Conservation (phyloP, 305 asterid species). For the Fraxinus platypoda region DNA sequence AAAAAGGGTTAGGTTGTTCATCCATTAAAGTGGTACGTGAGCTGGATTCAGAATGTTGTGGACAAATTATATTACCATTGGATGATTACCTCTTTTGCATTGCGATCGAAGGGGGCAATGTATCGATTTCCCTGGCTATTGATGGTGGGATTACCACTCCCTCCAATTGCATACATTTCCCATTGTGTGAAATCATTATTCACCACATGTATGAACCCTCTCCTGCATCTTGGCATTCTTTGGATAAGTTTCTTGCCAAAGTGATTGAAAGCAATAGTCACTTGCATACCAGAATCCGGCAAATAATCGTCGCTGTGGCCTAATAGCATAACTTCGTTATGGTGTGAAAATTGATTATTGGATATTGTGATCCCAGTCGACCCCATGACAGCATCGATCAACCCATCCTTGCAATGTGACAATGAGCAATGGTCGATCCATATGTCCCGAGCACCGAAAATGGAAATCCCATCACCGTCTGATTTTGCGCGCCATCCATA, state of each 20-base stretch:
- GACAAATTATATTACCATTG: background rate
- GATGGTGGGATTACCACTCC: slow-evolving; percentile 97
- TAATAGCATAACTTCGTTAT: slow-evolving; percentile 82
- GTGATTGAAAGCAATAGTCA: slow-evolving; percentile 85
- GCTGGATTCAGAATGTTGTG: background rate
- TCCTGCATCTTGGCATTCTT: slow-evolving; percentile 93
- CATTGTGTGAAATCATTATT: slow-evolving; percentile 89
- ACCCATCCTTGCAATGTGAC: slow-evolving; percentile 82
- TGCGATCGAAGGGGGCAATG: slow-evolving; percentile 71
- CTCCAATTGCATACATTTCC: slow-evolving; percentile 99
- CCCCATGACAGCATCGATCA: slow-evolving; percentile 88
- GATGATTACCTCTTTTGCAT: slow-evolving; percentile 74
- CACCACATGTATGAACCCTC: slow-evolving; percentile 90
- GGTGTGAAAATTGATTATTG: slow-evolving; percentile 78
- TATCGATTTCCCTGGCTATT: slow-evolving; percentile 94
- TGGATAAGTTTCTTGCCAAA: slow-evolving; percentile 71
- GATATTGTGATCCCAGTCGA: slow-evolving; percentile 84
- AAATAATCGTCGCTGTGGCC: slow-evolving; percentile 80
- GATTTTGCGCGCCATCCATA: slow-evolving; percentile 66
- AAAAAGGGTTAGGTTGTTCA: background rate
- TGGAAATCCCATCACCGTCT: slow-evolving; percentile 89
- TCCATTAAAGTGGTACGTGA: background rate
- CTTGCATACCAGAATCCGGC: slow-evolving; percentile 97
- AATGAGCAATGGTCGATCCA: slow-evolving; percentile 92
- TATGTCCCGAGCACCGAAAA: slow-evolving; percentile 65